These are phyloP conservation scores for Penicillium bialowiezense DNA, from an alignment of 495 filamentous ascomycete species.

Conservation along the genomic window DNA sequence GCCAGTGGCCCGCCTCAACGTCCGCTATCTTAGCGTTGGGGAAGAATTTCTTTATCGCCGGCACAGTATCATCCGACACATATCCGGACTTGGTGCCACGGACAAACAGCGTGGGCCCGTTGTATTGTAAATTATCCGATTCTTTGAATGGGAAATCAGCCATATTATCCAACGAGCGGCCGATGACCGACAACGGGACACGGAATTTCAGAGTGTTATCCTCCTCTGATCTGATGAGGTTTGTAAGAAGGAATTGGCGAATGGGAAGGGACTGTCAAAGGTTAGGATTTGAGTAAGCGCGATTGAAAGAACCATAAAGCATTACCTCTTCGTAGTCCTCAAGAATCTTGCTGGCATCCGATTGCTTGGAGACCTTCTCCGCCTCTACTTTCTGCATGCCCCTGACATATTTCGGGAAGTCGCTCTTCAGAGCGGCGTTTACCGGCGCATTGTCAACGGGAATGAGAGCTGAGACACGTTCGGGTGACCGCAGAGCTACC, in stretches of 20 bases:
- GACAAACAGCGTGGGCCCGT: conserved; percentile 78
- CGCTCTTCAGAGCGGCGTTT: conserved; percentile 66
- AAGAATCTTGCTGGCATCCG: conserved; percentile 79
- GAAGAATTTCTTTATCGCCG: conserved; percentile 85
- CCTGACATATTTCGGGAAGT: conserved; percentile 78
- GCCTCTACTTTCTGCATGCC: conserved; percentile 81
- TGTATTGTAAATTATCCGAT: conserved; percentile 52
- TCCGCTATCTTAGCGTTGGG: conserved; percentile 76
- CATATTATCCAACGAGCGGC: conserved; percentile 59
- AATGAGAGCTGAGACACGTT: conserved; percentile 65
- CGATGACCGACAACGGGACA: conserved; percentile 60
- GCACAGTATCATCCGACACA: conserved; percentile 83
- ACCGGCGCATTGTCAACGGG: conserved; percentile 92
- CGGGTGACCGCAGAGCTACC: conserved; percentile 67
- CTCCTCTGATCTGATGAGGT: conserved; percentile 58
- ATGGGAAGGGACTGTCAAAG: conserved; percentile 60
- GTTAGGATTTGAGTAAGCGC: conserved; percentile 8
- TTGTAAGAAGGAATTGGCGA: conserved; percentile 92
- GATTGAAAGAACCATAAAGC: background rate
- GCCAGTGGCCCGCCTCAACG: conserved; percentile 89
- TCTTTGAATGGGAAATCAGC: conserved; percentile 78
- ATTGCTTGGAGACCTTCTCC: conserved; percentile 57
- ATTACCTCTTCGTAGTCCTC: conserved; percentile 67
- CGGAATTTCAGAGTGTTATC: conserved; percentile 50
- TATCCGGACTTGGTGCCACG: conserved; percentile 82